A percentile compares a stretch with the other conserved stretches of the same genome.
These are phyloP conservation scores for Pyrenochaeta sp. DNA, from an alignment of 2,329 filamentous ascomycete species.

Conservation along the genomic window DNA sequence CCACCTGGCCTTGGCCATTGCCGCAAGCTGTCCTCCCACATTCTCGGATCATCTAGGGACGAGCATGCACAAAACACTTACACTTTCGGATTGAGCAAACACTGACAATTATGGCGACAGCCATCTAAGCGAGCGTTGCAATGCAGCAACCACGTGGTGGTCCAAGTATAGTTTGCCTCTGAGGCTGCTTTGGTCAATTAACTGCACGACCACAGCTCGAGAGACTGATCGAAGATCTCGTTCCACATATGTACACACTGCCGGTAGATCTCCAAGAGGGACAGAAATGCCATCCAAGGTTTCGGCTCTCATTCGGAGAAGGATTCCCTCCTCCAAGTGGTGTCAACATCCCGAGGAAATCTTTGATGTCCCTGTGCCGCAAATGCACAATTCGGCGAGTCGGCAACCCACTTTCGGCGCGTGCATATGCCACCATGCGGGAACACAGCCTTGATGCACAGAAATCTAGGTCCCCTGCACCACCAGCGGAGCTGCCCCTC, in stretches of 20 bases:
- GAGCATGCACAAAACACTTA: not conserved
- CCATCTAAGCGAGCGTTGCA: not conserved
- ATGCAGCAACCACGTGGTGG: not conserved
- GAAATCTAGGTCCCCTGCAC: conserved; percentile 14
- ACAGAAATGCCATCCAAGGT: not conserved
- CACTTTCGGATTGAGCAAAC: not conserved
- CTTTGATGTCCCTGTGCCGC: conserved; percentile 15
- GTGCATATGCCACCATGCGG: conserved; percentile 20
- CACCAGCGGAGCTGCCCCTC: conserved; percentile 19
- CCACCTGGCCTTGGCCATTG: not conserved
- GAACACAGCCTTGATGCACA: conserved; percentile 18
- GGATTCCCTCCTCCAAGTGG: not conserved
- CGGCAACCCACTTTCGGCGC: conserved; percentile 25
- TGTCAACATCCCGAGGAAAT: not conserved
- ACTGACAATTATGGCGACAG: not conserved
- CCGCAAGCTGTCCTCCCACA: not conserved
- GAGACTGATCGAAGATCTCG: not conserved
- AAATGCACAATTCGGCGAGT: conserved; percentile 18
- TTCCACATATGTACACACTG: not conserved
- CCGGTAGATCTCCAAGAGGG: not conserved
- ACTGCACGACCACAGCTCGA: conserved; percentile 2
- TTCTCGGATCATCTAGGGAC: conserved; percentile 1
- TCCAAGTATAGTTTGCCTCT: not conserved
- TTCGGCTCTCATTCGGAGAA: not conserved
- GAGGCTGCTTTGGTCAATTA: not conserved